A percentile compares a stretch with the other conserved stretches of the same genome.
Evolutionary conservation across 768 basidiomycete genomes (phyloP).

Genomic region (Austroboletus eburneus): DNA sequence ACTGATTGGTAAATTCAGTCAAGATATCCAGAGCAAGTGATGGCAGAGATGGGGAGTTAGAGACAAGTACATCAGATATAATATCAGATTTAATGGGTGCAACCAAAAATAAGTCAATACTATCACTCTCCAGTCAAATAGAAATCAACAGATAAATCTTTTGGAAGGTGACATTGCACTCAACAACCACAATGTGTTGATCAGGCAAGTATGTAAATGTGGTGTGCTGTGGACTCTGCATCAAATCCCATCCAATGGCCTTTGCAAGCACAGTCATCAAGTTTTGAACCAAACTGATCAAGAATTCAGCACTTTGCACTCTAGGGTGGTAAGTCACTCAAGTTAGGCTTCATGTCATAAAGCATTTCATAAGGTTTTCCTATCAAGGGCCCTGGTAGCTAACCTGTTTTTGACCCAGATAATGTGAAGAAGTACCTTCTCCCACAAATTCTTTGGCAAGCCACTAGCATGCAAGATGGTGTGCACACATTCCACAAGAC

Average conservation of each 20-base stretch:
- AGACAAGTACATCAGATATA: neutral
- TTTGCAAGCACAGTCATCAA: slow-evolving; percentile 4
- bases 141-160: too few relatives aligned
- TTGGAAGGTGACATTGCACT: neutral
- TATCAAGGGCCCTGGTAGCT: neutral
- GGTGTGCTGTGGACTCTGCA: neutral
- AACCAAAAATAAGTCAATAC: neutral
- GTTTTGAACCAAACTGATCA: slow-evolving; percentile 11
- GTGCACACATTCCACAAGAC: slow-evolving; percentile 10
- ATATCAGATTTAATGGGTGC: too few relatives aligned
- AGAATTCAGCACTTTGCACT: slow-evolving; percentile 9
- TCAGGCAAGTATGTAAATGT: neutral
- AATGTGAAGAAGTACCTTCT: slow-evolving; percentile 14
- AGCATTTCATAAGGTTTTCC: slow-evolving; percentile 10
- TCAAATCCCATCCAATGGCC: slow-evolving; percentile 10
- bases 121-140: too few relatives aligned
- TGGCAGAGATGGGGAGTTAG: too few relatives aligned
- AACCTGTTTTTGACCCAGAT: slow-evolving; percentile 19
- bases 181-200: neutral
- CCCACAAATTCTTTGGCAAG: slow-evolving; percentile 20
- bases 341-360: slow-evolving; percentile 6
- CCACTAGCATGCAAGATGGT: slow-evolving; percentile 15
- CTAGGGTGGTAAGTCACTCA: slow-evolving; percentile 8
- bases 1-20: too few relatives aligned
- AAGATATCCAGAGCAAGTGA: too few relatives aligned